A percentile compares a stretch with the other conserved stretches of the same genome.
These are phyloP conservation scores for Eleusine coracana DNA, from an alignment of 176 grass and related monocot species.

Conservation along the genomic window DNA sequence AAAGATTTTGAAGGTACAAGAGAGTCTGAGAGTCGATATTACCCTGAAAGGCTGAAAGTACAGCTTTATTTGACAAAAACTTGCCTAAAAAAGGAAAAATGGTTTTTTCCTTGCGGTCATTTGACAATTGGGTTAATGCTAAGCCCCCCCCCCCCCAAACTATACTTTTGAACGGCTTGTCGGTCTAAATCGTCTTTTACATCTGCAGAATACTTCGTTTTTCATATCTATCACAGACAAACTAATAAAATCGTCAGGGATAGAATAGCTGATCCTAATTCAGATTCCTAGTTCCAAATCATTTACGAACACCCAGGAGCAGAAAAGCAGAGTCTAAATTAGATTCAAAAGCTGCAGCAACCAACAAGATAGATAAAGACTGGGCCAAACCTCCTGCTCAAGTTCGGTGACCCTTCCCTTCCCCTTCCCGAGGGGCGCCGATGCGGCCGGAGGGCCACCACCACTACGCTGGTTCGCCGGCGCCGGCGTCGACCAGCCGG, in stretches of 20 bases:
- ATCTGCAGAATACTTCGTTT: neutral
- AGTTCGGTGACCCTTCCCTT: conserved; percentile 65
- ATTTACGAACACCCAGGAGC: neutral
- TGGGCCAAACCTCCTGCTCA: conserved; percentile 67
- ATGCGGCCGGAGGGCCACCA: conserved; percentile 37
- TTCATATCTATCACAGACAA: neutral
- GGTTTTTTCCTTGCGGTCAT: neutral
- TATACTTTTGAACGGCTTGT: neutral
- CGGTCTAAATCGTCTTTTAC: neutral
- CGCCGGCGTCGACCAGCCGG: conserved; percentile 63
- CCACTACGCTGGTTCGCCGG: conserved; percentile 47
- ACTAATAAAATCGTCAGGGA: neutral
- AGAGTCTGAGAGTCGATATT: neutral
- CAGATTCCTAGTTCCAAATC: conserved; percentile 8
- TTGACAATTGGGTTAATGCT: neutral
- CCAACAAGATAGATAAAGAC: neutral
- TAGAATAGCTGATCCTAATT: conserved; percentile 12
- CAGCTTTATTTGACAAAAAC: neutral
- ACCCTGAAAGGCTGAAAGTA: neutral
- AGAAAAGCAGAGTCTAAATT: neutral
- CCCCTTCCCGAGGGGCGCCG: conserved; percentile 69
- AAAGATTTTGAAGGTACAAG: neutral
- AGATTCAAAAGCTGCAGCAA: conserved; percentile 19
- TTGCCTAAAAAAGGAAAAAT: neutral
- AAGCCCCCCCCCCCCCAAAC: neutral